Evolutionary conservation across 371 early-diverging fungal genomes (phyloP), one percentile per base, ranked within the genome.

Genomic region (Encephalitozoon intestinalis): DNA sequence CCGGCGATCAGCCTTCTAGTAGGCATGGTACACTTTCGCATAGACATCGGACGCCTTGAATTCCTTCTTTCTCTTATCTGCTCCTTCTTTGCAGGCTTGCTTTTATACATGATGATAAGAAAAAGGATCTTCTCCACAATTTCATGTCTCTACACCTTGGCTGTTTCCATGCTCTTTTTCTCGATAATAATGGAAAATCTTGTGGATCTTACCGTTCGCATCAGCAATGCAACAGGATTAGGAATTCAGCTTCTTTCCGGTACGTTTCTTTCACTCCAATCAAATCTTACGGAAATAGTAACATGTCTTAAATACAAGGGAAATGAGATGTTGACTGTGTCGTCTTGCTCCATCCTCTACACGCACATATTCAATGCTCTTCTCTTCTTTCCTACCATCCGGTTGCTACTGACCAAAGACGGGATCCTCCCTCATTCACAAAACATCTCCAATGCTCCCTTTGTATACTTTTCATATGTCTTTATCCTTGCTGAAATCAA

Each of bases 331-430:
- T 34, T 37, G 9, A 18, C n/a, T 15, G 18, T 66, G 30, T 30
- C 74, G 8, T 49, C 43, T 0, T 66, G 66, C 30, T 65, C 74
- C 31, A 15, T 73, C 6, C 12, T 66, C 30, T 46, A 66, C 53
- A 65, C 74, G 25, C 64, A 26, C 15, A 65, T 73, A 15, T 66
- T 31, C 15, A 73, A 58, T 30, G 15, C 37, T 1, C 46, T 66
- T 15, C 53, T 58, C 25, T 41, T 73, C 30, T 18, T 26, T 9
- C 54, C 65, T n/a, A 6, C 66, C 7, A 41, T 37, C 30, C 65
- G n/a, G 28, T 25, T 66, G 1, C 28, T 65, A 8, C 12, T 25
- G 9, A 8, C n/a, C 8, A 28, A 40, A 34, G 23, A 23, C 53
- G 49, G 28, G 5, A 4, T 4, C 2, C 3, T n/a, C 34, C 34